Evolutionary conservation across 2,329 filamentous ascomycete species (phyloP), one percentile per base, ranked within the genome.

Genomic region (Penicillium vulpinum): DNA sequence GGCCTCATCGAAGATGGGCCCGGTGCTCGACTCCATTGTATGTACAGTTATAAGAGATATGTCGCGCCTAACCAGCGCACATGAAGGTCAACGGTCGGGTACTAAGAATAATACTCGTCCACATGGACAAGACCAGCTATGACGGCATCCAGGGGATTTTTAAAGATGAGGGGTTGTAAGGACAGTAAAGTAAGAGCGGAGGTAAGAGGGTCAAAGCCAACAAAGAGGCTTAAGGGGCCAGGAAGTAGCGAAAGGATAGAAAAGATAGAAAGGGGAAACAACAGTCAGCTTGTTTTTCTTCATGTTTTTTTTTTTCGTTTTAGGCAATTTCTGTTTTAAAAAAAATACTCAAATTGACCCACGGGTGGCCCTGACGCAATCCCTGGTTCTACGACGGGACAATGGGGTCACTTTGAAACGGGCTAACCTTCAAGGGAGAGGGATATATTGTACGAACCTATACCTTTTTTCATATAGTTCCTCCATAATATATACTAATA

Each of bases 1-100:
- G 47, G 67, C 65, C 54, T 76, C 70, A 54, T 77, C 75, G 41
- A 77, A 58, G 39, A 62, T 24, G 31, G 62, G 39, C 33, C 45
- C 58, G 39, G 52, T 33, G 40, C 47, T 51, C 28, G 60, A 51
- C 43, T 64, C 64, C 68, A 71, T 71, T 45, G 45, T 67, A 65
- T 67, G 60, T 60, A 54, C 56, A 59, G 33, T 43, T 31, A 41
- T n/a, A 28, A 7, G 21, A 38, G 43, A 59, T 51, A 58, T 48
- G 47, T 53, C 50, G 51, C 63, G 59, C 64, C 63, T 59, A 59
- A 31, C 63, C 63, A 55, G 63, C 61, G 62, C 63, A 59, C 63
- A 67, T 66, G 54, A 46, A 59, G 33, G 21, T 16, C 28, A 33
- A 35, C n/a, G 22, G 58, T 33, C 51, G 47, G 55, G 43, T 49